Evolutionary conservation across 176 grass and related monocot species (phyloP).

Genomic region (Avena atlantica): DNA sequence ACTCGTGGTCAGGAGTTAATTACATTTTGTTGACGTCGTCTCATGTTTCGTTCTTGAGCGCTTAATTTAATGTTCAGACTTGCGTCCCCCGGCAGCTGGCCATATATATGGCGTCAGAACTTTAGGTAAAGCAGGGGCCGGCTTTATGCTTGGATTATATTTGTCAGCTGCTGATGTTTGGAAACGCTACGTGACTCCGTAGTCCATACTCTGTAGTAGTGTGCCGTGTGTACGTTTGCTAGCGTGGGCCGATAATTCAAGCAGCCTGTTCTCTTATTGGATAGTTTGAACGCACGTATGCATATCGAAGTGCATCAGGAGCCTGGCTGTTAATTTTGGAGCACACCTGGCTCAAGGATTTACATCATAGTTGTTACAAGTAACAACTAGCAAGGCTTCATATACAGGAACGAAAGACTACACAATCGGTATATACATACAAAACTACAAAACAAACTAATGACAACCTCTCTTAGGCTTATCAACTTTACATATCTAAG

Average conservation of each 20-base stretch:
- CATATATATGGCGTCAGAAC: not conserved
- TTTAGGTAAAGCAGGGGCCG: not conserved
- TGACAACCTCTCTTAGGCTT: too few relatives aligned
- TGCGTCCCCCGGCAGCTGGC: not conserved
- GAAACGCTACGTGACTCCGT: not conserved
- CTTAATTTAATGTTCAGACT: not conserved
- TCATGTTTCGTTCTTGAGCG: not conserved
- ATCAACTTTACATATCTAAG: not conserved
- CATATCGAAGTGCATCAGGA: too few relatives aligned
- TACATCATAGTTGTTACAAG: too few relatives aligned
- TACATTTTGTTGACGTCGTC: not conserved
- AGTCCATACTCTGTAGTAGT: too few relatives aligned
- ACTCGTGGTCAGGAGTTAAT: not conserved
- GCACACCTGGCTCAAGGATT: too few relatives aligned
- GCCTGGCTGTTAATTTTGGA: too few relatives aligned
- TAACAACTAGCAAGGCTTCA: too few relatives aligned
- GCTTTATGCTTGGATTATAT: not conserved
- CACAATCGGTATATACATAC: too few relatives aligned
- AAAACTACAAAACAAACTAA: too few relatives aligned
- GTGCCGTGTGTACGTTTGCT: not conserved
- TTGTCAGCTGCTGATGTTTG: not conserved
- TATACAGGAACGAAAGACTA: too few relatives aligned
- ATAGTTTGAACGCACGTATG: too few relatives aligned
- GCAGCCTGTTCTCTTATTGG: too few relatives aligned
- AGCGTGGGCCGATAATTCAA: not conserved